These are phyloP conservation scores for Wickerhamiella galacta DNA, from an alignment of 805 yeast species.

Conservation along the genomic window DNA sequence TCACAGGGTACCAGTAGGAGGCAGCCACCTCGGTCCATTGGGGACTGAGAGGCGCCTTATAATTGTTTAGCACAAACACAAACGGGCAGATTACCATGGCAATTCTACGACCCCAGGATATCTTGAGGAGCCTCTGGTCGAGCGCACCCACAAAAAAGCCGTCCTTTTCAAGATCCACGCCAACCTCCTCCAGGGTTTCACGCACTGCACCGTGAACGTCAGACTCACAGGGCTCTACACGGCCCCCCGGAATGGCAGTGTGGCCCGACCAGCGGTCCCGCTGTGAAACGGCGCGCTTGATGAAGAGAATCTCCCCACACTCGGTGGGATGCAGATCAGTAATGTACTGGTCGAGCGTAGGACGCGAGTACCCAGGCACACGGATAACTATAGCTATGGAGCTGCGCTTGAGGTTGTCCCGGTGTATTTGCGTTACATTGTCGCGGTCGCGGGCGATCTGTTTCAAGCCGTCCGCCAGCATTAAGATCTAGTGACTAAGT, in stretches of 20 bases:
- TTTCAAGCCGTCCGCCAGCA: too few species aligned
- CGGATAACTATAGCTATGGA: constrained; percentile 16
- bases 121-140: constrained; percentile 21
- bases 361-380: constrained; percentile 8
- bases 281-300: constrained; percentile 22
- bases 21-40: constrained; percentile 24
- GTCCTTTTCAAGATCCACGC: constrained; percentile 19
- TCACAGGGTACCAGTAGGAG: constrained; percentile 24
- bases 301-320: constrained; percentile 22
- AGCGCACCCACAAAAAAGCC: constrained; percentile 21
- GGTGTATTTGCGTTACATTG: too few species aligned
- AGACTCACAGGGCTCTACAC: constrained; percentile 22
- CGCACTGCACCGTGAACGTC: constrained; percentile 22
- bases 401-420: too few species aligned
- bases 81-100: constrained; percentile 23
- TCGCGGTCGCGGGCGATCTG: too few species aligned
- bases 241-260: constrained; percentile 27
- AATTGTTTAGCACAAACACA: constrained; percentile 18
- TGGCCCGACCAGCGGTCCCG: constrained; percentile 28
- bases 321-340: constrained; percentile 1
- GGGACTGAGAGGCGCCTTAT: constrained; percentile 13
- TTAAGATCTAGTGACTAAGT: too few species aligned
- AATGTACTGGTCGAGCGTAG: constrained; percentile 1
- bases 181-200: constrained; percentile 26
- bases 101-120: constrained; percentile 20